Base-by-base conservation (phyloP, 139 green algal genomes). In the Chlamydomonas sphaeroides region DNA sequence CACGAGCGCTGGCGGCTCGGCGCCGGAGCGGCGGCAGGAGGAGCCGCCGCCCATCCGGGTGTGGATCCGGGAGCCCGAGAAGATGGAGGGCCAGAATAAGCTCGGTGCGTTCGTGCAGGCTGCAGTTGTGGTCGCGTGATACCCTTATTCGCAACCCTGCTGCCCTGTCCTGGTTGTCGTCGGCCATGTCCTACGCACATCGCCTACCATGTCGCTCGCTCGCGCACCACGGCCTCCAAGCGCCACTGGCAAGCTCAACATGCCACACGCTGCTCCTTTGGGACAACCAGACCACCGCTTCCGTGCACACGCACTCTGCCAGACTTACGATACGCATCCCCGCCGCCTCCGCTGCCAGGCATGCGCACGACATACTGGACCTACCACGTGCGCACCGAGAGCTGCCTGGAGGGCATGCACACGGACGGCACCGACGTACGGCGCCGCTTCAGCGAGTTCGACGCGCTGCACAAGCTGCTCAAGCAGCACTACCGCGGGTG, bases 371-470 rank as follows among this genome's bases (percentile, higher is more conserved):
- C 70, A 51, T 78, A 78, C 35, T 67, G 53, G 33, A 78, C 70
- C n/a, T 92, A 87, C 74, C 14, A 86, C 32, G 62, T 90, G 17
- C 83, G 74, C 30, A 87, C 85, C 18, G 85, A 92, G 69, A 84
- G 66, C 88, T 76, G n/a, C 42, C 69, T 85, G 28, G 74, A 74
- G 32, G 62, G 72, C 30, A 35, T 87, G 48, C 66, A 30, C 3
- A 76, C 74, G 4, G 53, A 87, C 23, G 88, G 86, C 2, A 42
- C 79, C 36, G 84, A 90, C 66, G 94, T 97, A n/a, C 83, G 90
- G n/a, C 86, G 94, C 0, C 81, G 95, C 18, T 98, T 96, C 87
- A 86, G 80, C 18, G 94, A 98, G 75, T 98, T 97, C 90, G 95
- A 97, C 78, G 88, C 89, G 21, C 84, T 97, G 49, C 89, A 93